Evolutionary conservation across 1,284 basidiomycete genomes (phyloP).

Genomic region (Ceratobasidium sp.): DNA sequence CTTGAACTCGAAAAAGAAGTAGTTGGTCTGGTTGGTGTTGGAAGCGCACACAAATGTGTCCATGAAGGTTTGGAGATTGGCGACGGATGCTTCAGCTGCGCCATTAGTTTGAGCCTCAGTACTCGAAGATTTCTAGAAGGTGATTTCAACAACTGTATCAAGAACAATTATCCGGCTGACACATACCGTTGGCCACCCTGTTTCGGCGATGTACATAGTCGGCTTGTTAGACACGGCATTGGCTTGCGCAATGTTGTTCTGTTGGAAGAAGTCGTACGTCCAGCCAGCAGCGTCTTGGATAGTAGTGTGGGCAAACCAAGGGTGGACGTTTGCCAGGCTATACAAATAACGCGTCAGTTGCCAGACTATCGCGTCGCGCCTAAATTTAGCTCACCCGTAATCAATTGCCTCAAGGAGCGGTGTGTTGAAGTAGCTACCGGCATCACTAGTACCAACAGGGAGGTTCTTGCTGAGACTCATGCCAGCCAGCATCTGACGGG

Average conservation of each 20-base stretch:
- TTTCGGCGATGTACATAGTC: slow-evolving; percentile 84
- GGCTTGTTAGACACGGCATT: slow-evolving; percentile 67
- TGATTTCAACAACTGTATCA: not conserved
- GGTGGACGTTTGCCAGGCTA: slow-evolving; percentile 77
- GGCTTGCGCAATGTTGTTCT: slow-evolving; percentile 63
- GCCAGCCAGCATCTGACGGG: slow-evolving; percentile 59
- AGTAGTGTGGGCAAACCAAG: slow-evolving; percentile 67
- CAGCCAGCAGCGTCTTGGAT: slow-evolving; percentile 71
- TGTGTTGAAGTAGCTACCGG: slow-evolving; percentile 82
- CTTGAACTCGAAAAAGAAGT: slow-evolving; percentile 85
- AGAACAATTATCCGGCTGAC: slow-evolving; percentile 7
- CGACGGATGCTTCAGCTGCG: slow-evolving; percentile 67
- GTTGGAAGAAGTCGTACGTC: slow-evolving; percentile 65
- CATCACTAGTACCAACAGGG: slow-evolving; percentile 87
- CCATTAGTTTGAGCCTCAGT: slow-evolving; percentile 61
- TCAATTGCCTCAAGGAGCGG: slow-evolving; percentile 72
- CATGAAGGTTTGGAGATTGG: slow-evolving; percentile 76
- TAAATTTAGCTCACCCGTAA: slow-evolving; percentile 63
- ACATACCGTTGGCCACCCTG: slow-evolving; percentile 86
- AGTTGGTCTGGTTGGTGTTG: slow-evolving; percentile 77
- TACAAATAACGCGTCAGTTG: slow-evolving; percentile 7
- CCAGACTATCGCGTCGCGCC: slow-evolving; percentile 1
- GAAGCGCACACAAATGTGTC: slow-evolving; percentile 87
- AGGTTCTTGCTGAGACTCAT: slow-evolving; percentile 59
- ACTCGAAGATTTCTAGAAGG: slow-evolving; percentile 62